A percentile compares a stretch with the other conserved stretches of the same genome.
phyloP scores from a whole-genome alignment of 1,284 basidiomycete species.

The Vanrija pseudolonga region DNA sequence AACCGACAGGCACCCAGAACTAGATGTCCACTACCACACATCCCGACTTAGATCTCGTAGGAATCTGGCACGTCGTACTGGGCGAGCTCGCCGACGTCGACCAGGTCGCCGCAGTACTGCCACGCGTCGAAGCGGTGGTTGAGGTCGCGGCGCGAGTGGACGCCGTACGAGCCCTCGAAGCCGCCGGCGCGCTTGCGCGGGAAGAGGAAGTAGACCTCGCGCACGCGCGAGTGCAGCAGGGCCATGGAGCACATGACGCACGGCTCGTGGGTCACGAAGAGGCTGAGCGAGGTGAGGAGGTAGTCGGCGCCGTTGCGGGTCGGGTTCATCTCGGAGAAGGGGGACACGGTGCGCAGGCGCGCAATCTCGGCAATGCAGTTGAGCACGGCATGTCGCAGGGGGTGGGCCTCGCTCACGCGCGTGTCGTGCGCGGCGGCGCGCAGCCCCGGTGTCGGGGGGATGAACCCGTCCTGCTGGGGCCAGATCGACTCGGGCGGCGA shows the following conservation, averaged over 20 bases:
- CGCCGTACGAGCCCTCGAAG: constrained; percentile 53
- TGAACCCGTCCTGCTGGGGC: constrained; percentile 52
- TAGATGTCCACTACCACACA: too few species aligned
- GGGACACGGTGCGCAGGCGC: constrained; percentile 52
- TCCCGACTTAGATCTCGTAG: constrained; percentile 14
- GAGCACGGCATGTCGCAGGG: constrained; percentile 75
- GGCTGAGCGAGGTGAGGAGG: constrained; percentile 71
- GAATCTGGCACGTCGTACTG: constrained; percentile 1
- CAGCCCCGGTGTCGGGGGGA: constrained; percentile 48
- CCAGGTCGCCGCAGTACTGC: constrained; percentile 33
- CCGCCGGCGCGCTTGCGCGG: constrained; percentile 60
- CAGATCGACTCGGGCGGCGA: constrained; percentile 56
- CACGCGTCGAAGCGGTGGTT: constrained; percentile 77
- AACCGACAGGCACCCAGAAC: background rate
- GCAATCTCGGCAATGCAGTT: constrained; percentile 64
- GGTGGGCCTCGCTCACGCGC: constrained; percentile 62
- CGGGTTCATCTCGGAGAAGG: constrained; percentile 38
- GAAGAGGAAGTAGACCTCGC: constrained; percentile 70
- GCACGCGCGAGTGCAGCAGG: constrained; percentile 80
- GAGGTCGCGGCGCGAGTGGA: constrained; percentile 70
- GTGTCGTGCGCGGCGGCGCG: constrained; percentile 61
- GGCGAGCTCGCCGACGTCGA: constrained; percentile 12
- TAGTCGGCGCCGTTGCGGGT: constrained; percentile 68
- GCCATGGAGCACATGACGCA: constrained; percentile 97
- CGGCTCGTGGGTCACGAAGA: constrained; percentile 89